These are phyloP conservation scores for Stentor roeselii DNA, from an alignment of 73 alveolate genomes.

Conservation along the genomic window DNA sequence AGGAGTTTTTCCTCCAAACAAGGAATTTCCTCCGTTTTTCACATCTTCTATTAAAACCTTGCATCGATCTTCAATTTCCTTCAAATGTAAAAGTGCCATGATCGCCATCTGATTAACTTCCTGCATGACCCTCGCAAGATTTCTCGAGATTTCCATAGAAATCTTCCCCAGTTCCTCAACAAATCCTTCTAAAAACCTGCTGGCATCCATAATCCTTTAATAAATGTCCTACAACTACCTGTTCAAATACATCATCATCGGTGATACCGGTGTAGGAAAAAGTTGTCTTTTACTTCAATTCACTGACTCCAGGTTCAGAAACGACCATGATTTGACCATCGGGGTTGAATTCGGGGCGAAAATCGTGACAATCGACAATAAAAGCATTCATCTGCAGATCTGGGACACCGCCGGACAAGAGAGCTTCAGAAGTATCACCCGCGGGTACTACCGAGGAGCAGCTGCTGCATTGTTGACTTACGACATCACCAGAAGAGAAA, in stretches of 20 bases:
- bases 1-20: no score
- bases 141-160: no score
- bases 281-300: constrained; percentile 50
- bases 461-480: constrained; percentile 80
- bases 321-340: constrained; percentile 56
- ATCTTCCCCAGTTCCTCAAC: no score
- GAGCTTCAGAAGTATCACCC: constrained; percentile 30
- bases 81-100: no score
- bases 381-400: constrained; percentile 47
- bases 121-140: no score
- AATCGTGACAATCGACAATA: constrained; percentile 35
- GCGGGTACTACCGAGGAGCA: constrained; percentile 54
- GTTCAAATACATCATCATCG: constrained; percentile 40
- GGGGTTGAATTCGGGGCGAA: constrained; percentile 59
- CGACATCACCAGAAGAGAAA: constrained; percentile 74
- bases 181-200: no score
- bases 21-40: no score
- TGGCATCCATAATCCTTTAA: neutral
- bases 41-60: no score
- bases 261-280: constrained; percentile 60
- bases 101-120: no score
- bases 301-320: constrained; percentile 50
- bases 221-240: constrained; percentile 43
- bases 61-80: no score
- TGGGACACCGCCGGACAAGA: constrained; percentile 68